These are phyloP conservation scores for Pezicula neosporulosa DNA, from an alignment of 2,329 filamentous ascomycete genomes.

Conservation along the genomic window DNA sequence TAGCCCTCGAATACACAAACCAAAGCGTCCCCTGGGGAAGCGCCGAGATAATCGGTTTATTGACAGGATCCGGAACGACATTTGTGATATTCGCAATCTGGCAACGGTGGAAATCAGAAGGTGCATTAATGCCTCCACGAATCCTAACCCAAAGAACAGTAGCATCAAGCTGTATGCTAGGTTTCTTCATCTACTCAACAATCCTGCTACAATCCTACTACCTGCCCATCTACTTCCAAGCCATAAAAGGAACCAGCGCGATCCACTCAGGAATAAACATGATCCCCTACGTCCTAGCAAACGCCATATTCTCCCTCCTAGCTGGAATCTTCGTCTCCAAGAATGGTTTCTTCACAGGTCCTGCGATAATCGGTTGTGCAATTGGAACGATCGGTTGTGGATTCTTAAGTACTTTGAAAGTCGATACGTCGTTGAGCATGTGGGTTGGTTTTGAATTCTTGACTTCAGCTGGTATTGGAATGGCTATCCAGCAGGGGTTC, in stretches of 20 bases:
- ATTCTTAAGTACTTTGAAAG: constrained; percentile 31
- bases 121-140: constrained; percentile 43
- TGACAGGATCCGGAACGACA: constrained; percentile 22
- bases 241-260: constrained; percentile 33
- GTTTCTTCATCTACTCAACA: constrained; percentile 22
- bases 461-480: constrained; percentile 21
- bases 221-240: constrained; percentile 42
- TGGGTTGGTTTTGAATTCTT: constrained; percentile 13
- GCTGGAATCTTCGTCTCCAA: constrained; percentile 26
- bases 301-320: constrained; percentile 22
- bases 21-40: constrained; percentile 26
- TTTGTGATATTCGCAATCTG: constrained; percentile 24
- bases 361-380: constrained; percentile 1
- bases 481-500: constrained; percentile 25
- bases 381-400: constrained; percentile 30
- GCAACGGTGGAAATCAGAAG: constrained; percentile 37
- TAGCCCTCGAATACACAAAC: constrained; percentile 33
- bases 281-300: constrained; percentile 24
- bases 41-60: constrained; percentile 28
- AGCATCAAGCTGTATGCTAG: constrained; percentile 19
- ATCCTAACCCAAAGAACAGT: constrained; percentile 35
- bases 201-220: constrained; percentile 31
- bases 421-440: constrained; percentile 25
- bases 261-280: constrained; percentile 32
- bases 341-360: constrained; percentile 18